Percentiles rank a stretch among this genome's conserved stretches.
These are phyloP conservation scores for Colletotrichum kahawae DNA, from an alignment of 2,329 filamentous ascomycete genomes.

Conservation along the genomic window DNA sequence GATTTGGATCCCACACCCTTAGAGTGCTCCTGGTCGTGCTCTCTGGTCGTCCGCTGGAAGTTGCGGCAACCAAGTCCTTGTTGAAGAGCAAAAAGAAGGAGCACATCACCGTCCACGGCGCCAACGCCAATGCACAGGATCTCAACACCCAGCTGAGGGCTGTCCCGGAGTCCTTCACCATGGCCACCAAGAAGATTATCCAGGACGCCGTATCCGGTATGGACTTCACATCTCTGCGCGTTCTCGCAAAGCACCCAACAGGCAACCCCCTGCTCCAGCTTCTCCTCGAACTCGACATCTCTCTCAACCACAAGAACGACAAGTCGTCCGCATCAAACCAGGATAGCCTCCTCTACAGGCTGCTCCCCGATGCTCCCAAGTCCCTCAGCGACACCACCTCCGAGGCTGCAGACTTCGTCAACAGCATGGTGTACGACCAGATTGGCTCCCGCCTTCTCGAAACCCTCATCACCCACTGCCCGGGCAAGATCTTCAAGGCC, in stretches of 20 bases:
- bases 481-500: conserved; percentile 89
- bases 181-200: conserved; percentile 83
- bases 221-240: conserved; percentile 79
- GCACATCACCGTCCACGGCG: conserved; percentile 68
- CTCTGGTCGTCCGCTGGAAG: conserved; percentile 80
- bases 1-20: conserved; percentile 89
- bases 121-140: conserved; percentile 44
- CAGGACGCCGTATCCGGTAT: conserved; percentile 75
- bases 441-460: conserved; percentile 91
- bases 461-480: conserved; percentile 78
- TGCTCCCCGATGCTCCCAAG: conserved; percentile 77
- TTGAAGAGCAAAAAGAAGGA: conserved; percentile 94
- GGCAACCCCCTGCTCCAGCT: conserved; percentile 95
- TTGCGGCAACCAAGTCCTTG: conserved; percentile 71
- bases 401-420: conserved; percentile 78
- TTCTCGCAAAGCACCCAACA: conserved; percentile 85
- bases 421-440: conserved; percentile 85
- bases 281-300: conserved; percentile 84
- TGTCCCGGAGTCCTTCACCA: conserved; percentile 80
- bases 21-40: conserved; percentile 86
- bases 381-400: conserved; percentile 75
- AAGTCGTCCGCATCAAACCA: conserved; percentile 55
- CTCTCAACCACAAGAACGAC: conserved; percentile 69
- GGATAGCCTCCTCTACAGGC: conserved; percentile 59
- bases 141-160: conserved; percentile 49